Conservation (phyloP, 495 filamentous ascomycete species). For the Annulohypoxylon bovei region DNA sequence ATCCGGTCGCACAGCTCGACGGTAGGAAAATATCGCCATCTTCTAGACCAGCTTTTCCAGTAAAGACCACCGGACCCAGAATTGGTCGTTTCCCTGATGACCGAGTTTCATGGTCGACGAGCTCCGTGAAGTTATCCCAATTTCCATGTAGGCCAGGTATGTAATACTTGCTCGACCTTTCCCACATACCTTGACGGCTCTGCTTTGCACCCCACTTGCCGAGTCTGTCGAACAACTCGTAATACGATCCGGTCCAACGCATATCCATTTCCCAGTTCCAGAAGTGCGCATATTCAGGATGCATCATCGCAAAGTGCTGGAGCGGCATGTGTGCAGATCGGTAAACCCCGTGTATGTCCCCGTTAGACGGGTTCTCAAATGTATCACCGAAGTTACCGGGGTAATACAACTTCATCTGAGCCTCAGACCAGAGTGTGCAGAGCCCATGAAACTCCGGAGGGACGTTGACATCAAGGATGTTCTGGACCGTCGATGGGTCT, state of each 20-base stretch:
- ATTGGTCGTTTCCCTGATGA: conserved; percentile 72
- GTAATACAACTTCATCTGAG: conserved; percentile 89
- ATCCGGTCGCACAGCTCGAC: conserved; percentile 64
- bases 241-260: conserved; percentile 91
- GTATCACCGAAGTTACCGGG: conserved; percentile 75
- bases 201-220: conserved; percentile 78
- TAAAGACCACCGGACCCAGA: conserved; percentile 79
- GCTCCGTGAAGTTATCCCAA: conserved; percentile 83
- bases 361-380: conserved; percentile 64
- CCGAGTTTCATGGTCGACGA: conserved; percentile 56
- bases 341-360: conserved; percentile 89
- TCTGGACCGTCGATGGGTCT: conserved; percentile 63
- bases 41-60: conserved; percentile 64
- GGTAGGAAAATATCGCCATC: conserved; percentile 68
- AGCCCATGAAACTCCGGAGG: conserved; percentile 89
- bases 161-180: conserved; percentile 89
- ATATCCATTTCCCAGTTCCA: conserved; percentile 99
- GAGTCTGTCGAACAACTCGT: conserved; percentile 85
- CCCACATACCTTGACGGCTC: conserved; percentile 87
- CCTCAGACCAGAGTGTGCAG: conserved; percentile 90
- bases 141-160: conserved; percentile 84
- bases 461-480: conserved; percentile 73
- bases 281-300: conserved; percentile 91
- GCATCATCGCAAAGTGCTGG: conserved; percentile 88
- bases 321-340: conserved; percentile 89